Base-by-base conservation (phyloP, 768 basidiomycete genomes). In the Trametes maxima region DNA sequence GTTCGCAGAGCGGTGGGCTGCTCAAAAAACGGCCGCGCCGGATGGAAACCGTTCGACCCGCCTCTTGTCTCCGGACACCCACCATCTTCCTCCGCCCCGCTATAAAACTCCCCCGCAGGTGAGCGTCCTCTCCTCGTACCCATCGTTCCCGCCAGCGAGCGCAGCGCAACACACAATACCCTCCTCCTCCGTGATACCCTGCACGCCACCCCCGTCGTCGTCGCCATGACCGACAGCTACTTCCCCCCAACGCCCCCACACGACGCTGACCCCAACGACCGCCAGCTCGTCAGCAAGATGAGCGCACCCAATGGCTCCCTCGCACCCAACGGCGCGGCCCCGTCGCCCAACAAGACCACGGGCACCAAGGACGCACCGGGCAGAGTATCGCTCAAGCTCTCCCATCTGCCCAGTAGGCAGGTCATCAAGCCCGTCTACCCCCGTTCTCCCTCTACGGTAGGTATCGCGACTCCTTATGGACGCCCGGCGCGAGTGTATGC, bases 391-490 rank as follows among this genome's bases (percentile, higher is more conserved):
- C 82, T 91, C 33, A 85, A 86, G 52, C 83, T 91, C 28, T 89
- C 87, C 1, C 87, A 91, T 72, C 76, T 91, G 28, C 90, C 89
- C 0, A 82, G 82, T 65, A 89, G 89, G 75, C 87, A 84, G 68
- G 79, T 87, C 54, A 86, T 90, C 67, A 86, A 85, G 65, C 83
- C 86, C 0, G 80, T 84, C 16, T 90, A 87, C 84, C 89, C 89
- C 2, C 80, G 88, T 21, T 89, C 89, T 0, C 89, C 89, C 2
- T 89, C 88, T 12, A 79, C 87, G 67, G 88, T 85, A 49, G 50
- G 67, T 63, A 33, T 6, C 13, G 14, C 47, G 14, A 14, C 28
- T 35, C 12, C 2, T 33, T 28, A n/a, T 33, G 10, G 5, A 11
- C 17, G n/a, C 14, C 7, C 28, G 25, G 16, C 10, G 25, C 21